phyloP scores from a whole-genome alignment of 2,329 filamentous ascomycete species.

The Scedosporium aurantiacum region DNA sequence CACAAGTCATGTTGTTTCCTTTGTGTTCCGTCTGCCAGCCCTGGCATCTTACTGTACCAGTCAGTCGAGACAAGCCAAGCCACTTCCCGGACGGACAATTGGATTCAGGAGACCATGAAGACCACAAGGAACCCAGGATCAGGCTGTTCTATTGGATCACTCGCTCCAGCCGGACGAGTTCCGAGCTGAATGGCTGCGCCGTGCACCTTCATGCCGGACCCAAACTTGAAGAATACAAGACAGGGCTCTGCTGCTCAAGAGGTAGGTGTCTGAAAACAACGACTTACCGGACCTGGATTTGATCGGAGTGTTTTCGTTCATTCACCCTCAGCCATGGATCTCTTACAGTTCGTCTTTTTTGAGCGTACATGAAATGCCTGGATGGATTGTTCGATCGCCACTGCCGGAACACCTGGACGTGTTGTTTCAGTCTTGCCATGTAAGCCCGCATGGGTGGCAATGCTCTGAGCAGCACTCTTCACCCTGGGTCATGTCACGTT shows the following conservation, averaged over 20 bases:
- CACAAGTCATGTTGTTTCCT: conserved; percentile 6
- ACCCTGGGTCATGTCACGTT: neutral
- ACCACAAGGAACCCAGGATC: neutral
- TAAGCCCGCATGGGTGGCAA: neutral
- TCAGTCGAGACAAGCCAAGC: neutral
- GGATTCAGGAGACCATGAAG: neutral
- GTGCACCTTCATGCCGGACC: neutral
- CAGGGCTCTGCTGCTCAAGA: neutral
- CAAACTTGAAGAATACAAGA: neutral
- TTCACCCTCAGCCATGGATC: no score
- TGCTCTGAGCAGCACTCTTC: neutral
- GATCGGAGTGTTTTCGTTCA: no score
- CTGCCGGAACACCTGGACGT: neutral
- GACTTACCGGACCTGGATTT: no score
- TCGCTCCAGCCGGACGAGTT: neutral
- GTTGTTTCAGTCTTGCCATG: neutral
- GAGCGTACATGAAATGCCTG: neutral
- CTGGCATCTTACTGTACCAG: conserved; percentile 1
- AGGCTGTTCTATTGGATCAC: neutral
- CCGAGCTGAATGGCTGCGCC: neutral
- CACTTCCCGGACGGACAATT: no score
- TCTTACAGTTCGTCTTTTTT: no score
- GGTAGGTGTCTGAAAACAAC: neutral
- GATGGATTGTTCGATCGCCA: neutral
- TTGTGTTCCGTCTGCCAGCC: neutral